Base-by-base conservation (phyloP, 2,329 filamentous ascomycete species). In the Cladorrhinum sp. region DNA sequence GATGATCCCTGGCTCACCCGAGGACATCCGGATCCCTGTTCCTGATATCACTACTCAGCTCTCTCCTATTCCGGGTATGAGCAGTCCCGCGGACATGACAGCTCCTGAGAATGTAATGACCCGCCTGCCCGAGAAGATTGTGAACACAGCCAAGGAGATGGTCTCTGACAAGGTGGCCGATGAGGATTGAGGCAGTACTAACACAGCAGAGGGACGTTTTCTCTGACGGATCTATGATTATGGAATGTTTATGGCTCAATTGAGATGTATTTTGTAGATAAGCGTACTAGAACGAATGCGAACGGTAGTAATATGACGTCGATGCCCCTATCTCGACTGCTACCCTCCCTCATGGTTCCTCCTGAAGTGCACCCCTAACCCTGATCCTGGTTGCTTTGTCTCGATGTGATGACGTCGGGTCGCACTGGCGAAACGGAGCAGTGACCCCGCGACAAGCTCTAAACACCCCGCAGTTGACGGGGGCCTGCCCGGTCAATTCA, bases 11-110 rank as follows among this genome's bases (percentile, higher is more conserved):
- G 84, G 84, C 55, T 92, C 89, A 1, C 91, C 92, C 0, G 88
- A 96, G 75, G 90, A 92, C 65, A 88, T 95, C 69, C 84, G 87
- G 65, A 91, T 93, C 49, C 89, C 90, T 0, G 88, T 92, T 10
- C 85, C 89, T 3, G 68, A 77, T 23, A 75, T 78, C 60, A 82
- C 76, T 26, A 75, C 73, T 1, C 69, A 71, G 14, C 67, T 75
- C 16, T 72, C 77, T 23, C 82, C 83, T 6, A 79, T 83, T 55
- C 74, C 77, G 6, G 80, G 78, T 16, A 70, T 84, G 56, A 75
- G 77, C n/a, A 77, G 75, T 28, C 79, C 80, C 4, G 71, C 76
- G 1, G 79, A 82, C 39, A 21, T 23, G 7, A 23, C 54, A 60
- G 71, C 76, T 0, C 64, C 74, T 26, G 77, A 79, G 21, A 61